These are phyloP conservation scores for Penicillium aurantiogriseum DNA, from an alignment of 2,329 filamentous ascomycete species.

Conservation along the genomic window DNA sequence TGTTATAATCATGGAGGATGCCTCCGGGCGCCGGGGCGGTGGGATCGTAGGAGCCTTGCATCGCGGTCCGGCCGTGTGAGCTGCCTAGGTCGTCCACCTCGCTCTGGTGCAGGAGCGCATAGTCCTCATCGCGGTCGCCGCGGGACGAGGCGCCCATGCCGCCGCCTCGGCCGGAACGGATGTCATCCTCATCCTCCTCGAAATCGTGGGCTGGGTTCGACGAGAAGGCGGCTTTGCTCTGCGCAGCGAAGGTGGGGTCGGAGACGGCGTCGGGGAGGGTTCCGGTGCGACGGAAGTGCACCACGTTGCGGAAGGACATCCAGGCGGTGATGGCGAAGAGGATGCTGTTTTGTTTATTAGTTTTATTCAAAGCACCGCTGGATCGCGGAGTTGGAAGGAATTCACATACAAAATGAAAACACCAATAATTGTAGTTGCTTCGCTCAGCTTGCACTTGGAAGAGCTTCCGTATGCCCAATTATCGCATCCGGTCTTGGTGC, in stretches of 20 bases:
- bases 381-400: background rate
- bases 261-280: slow-evolving; percentile 49
- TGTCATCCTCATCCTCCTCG: slow-evolving; percentile 47
- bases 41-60: slow-evolving; percentile 43
- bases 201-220: slow-evolving; percentile 48
- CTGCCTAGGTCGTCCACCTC: slow-evolving; percentile 45
- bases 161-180: slow-evolving; percentile 40
- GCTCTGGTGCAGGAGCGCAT: slow-evolving; percentile 51
- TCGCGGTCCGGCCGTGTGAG: slow-evolving; percentile 34
- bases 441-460: slow-evolving; percentile 57
- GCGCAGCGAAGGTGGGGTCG: slow-evolving; percentile 50
- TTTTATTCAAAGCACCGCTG: background rate
- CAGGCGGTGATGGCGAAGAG: slow-evolving; percentile 54
- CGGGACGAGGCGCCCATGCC: slow-evolving; percentile 43
- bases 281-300: slow-evolving; percentile 58
- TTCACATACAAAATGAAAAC: slow-evolving; percentile 56
- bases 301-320: slow-evolving; percentile 55
- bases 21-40: slow-evolving; percentile 32
- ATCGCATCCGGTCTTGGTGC: slow-evolving; percentile 34
- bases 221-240: slow-evolving; percentile 49
- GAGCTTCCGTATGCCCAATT: slow-evolving; percentile 52
- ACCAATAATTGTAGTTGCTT: slow-evolving; percentile 56
- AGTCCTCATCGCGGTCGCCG: slow-evolving; percentile 50
- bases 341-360: slow-evolving; percentile 40
- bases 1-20: slow-evolving; percentile 40